Percentiles rank a stretch among this genome's conserved stretches.
These are phyloP conservation scores for Aspergillus texensis DNA, from an alignment of 2,329 filamentous ascomycete species.

Conservation along the genomic window DNA sequence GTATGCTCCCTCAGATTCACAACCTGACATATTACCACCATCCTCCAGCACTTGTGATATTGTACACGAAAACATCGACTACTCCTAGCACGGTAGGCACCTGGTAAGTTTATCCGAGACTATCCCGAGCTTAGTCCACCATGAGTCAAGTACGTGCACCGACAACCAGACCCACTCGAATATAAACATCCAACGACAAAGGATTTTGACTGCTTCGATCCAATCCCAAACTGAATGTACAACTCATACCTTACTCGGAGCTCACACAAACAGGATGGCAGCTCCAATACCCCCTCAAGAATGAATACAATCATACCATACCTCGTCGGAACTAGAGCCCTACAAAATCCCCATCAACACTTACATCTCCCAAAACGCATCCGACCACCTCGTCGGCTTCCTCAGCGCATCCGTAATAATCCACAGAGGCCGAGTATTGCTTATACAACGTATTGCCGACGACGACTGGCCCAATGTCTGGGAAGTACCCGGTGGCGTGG, in stretches of 20 bases:
- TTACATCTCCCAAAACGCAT: not conserved
- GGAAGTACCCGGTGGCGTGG: not conserved
- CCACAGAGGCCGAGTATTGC: not conserved
- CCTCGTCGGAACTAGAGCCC: not conserved
- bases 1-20: too few species aligned
- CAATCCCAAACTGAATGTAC: too few species aligned
- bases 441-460: not conserved
- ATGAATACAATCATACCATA: not conserved
- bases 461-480: not conserved
- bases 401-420: not conserved
- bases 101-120: too few species aligned
- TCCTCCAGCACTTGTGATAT: too few species aligned
- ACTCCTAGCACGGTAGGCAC: too few species aligned
- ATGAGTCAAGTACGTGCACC: too few species aligned
- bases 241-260: not conserved
- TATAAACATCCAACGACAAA: too few species aligned
- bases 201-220: too few species aligned
- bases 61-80: too few species aligned
- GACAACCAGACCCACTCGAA: too few species aligned
- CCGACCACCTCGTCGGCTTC: not conserved
- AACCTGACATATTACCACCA: too few species aligned
- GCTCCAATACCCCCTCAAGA: not conserved
- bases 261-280: not conserved
- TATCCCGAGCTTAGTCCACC: too few species aligned
- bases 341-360: not conserved